A percentile compares a stretch with the other conserved stretches of the same genome.
These are phyloP conservation scores for Plasmodium fragile DNA, from an alignment of 169 alveolate species.

Conservation along the genomic window DNA sequence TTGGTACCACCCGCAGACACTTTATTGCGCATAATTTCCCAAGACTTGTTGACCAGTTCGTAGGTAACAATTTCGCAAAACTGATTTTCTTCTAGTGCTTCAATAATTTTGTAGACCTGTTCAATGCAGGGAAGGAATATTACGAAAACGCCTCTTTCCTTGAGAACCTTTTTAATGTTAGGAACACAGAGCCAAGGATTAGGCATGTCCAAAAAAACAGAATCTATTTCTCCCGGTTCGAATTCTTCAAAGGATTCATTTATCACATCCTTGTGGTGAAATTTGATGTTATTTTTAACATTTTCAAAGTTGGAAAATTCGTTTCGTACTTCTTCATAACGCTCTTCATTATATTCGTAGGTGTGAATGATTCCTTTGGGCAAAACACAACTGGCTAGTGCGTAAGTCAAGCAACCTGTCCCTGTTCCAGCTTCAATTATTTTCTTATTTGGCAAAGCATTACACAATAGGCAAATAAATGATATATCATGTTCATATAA, in stretches of 20 bases:
- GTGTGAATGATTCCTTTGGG: constrained; percentile 91
- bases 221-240: constrained; percentile 79
- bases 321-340: constrained; percentile 85
- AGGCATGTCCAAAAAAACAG: constrained; percentile 92
- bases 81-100: constrained; percentile 68
- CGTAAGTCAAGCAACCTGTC: constrained; percentile 91
- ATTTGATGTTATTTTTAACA: constrained; percentile 33
- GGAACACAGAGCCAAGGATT: constrained; percentile 93
- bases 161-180: constrained; percentile 83
- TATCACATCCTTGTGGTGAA: constrained; percentile 87
- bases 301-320: constrained; percentile 76
- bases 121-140: constrained; percentile 93
- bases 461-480: constrained; percentile 88
- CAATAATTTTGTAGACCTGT: constrained; percentile 88
- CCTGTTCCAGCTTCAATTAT: constrained; percentile 94
- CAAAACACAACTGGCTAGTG: constrained; percentile 87
- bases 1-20: background rate
- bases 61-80: constrained; percentile 87
- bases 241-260: constrained; percentile 74
- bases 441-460: constrained; percentile 90
- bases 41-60: constrained; percentile 89
- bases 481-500: constrained; percentile 93
- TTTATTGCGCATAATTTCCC: constrained; percentile 86
- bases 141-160: constrained; percentile 88
- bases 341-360: constrained; percentile 91